Conservation (phyloP, 345 rosid species). For the Microthlaspi erraticum region DNA sequence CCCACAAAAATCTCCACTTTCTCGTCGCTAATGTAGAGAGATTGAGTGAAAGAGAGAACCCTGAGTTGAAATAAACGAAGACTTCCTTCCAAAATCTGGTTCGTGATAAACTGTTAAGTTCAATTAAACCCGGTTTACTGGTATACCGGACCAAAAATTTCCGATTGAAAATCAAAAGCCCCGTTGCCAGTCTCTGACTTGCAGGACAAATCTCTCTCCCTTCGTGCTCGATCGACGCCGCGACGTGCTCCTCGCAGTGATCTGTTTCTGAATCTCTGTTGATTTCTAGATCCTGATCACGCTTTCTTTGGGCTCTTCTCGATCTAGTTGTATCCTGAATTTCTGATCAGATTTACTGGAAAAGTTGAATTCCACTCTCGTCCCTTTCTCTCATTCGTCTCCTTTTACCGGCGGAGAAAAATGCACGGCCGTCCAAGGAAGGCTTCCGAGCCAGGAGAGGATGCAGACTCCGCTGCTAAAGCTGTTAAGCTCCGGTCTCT, state of each 20-base stretch:
- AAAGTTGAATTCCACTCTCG: constrained; percentile 13
- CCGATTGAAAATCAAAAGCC: background rate
- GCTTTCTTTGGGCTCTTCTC: background rate
- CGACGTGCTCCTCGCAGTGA: constrained; percentile 26
- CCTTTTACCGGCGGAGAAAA: constrained; percentile 31
- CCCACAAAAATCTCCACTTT: background rate
- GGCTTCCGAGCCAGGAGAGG: constrained; percentile 64
- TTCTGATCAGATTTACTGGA: constrained; percentile 7
- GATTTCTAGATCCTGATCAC: background rate
- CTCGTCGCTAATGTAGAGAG: constrained; percentile 13
- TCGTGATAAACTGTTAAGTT: background rate
- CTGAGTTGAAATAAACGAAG: constrained; percentile 10
- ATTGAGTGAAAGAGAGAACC: constrained; percentile 6
- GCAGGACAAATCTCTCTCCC: constrained; percentile 4
- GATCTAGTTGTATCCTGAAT: background rate
- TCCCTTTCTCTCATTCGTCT: background rate
- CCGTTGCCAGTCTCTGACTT: background rate
- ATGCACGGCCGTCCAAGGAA: constrained; percentile 96
- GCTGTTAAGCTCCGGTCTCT: constrained; percentile 70
- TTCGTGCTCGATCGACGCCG: constrained; percentile 26
- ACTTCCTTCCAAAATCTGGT: constrained; percentile 4
- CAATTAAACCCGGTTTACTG: background rate
- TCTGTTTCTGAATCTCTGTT: background rate
- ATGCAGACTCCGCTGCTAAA: constrained; percentile 70
- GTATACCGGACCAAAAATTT: constrained; percentile 4